Evolutionary conservation across 2,329 filamentous ascomycete genomes (phyloP), one percentile per base, ranked within the genome.

Genomic region (Aspergillus tamarii): DNA sequence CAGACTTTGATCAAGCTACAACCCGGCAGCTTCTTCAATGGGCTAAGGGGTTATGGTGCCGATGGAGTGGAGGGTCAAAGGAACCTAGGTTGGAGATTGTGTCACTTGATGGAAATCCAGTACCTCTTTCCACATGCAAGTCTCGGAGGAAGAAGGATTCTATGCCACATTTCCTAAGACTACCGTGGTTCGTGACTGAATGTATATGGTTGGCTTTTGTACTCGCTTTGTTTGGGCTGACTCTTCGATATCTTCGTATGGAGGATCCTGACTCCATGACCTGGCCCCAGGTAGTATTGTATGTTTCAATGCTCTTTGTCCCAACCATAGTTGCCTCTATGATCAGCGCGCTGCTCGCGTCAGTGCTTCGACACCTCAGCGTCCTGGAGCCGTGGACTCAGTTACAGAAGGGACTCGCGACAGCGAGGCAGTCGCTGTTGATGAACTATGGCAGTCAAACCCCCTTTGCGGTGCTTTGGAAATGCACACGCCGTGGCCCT

Each of bases 261-360:
- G 21, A 39, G 5, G 6, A 34, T 5, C 7, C 23, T 2, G 23
- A 46, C n/a, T 4, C 21, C 21, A 11, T 11, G 21, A 36, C 56
- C 2, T 19, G 9, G 14, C 7, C 26, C 21, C 30, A 50, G 21
- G 0, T 32, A 19, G n/a, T 57, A 32, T 36, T 41, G 7, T 8
- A 64, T 36, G 3, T 57, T 56, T 70, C 66, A 12, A 45, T 72
- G 12, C 57, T 64, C 0, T 70, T 67, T n/a, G 65, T 66, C 3
- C 67, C 70, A 0, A 70, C 67, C n/a, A 61, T 66, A 1, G 62
- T 72, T 23, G 65, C 70, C 1, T 72, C 69, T 4, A 64, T 67
- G 34, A 65, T 72, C 7, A 64, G 65, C 14, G 61, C 64, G 2
- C 64, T 70, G 1, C 53, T 70, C 11, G 57, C 55, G 4, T 70